Base-by-base conservation (phyloP, 2,329 filamentous ascomycete species). In the Trichoderma sp. region DNA sequence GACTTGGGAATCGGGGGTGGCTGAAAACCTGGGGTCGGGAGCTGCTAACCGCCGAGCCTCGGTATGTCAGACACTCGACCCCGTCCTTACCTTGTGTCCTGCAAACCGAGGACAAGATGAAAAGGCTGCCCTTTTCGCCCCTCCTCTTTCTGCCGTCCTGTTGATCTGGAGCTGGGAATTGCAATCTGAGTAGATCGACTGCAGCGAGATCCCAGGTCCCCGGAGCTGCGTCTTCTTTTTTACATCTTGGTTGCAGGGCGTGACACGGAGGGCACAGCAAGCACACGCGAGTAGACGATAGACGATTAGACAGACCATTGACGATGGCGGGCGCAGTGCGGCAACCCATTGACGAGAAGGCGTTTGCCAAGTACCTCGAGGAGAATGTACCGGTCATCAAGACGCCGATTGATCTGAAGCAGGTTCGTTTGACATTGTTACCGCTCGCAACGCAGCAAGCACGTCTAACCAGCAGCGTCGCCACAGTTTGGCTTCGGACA, bases 401-500 rank as follows among this genome's bases (percentile, higher is more conserved):
- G 80, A 86, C 88, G 15, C 95, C 95, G 1, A 82, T 98, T 71
- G 90, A 93, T 54, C 83, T 98, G 72, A 96, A 97, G 82, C 94
- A 97, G 87, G 93, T 29, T 32, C 52, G 52, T 54, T 19, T 34
- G 10, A 2, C 29, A 19, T 17, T 9, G 4, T 34, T 29, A 25
- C 10, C 29, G 1, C 4, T 34, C 52, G 3, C 29, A 17, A n/a
- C 27, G 5, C 17, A 50, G 35, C 17, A 29, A n/a, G 42, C 35
- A 29, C 6, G 57, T 66, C 15, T 59, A 68, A 56, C 65, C 69
- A 52, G 64, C 27, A 17, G 17, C 52, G n/a, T 54, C 29, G 8
- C 60, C 48, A 25, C 75, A 98, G 92, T 99, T 98, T 78, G 93
- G 94, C 74, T 98, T 96, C 78, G 95, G 95, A 69, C 95, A 98